A percentile compares a stretch with the other conserved stretches of the same genome.
These are phyloP conservation scores for Lonicera japonica DNA, from an alignment of 129 eudicot species.

Conservation along the genomic window DNA sequence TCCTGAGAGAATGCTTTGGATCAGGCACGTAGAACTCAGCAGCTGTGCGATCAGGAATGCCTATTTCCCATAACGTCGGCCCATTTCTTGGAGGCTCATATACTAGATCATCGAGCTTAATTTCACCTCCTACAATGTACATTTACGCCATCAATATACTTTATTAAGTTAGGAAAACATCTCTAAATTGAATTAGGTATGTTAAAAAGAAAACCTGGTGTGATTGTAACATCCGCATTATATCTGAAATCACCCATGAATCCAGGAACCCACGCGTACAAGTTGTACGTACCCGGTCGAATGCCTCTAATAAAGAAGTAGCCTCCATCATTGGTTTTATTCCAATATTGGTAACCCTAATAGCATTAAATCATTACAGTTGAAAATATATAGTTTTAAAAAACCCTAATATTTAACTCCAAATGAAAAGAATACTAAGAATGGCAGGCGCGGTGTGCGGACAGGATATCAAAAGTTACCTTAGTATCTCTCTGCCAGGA, in stretches of 20 bases:
- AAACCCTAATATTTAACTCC: not conserved
- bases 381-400: no score
- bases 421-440: not conserved
- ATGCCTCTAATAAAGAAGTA: conserved; percentile 15
- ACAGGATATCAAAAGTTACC: conserved; percentile 6
- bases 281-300: conserved; percentile 19
- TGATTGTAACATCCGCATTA: not conserved
- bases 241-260: conserved; percentile 29
- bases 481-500: conserved; percentile 34
- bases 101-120: conserved; percentile 29
- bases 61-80: conserved; percentile 75
- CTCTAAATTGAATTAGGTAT: not conserved
- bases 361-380: no score
- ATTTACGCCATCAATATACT: not conserved
- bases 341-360: conserved; percentile 34
- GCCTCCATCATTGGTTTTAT: conserved; percentile 11
- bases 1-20: conserved; percentile 34
- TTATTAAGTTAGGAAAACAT: no score
- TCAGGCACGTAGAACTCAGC: conserved; percentile 56
- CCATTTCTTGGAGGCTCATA: conserved; percentile 64
- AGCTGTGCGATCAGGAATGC: conserved; percentile 63
- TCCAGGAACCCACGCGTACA: conserved; percentile 36
- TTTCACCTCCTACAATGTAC: conserved; percentile 14
- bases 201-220: conserved; percentile 15
- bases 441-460: no score